Base-by-base conservation (phyloP, 352 stramenopile genomes). In the Phytopythium oedochilum region DNA sequence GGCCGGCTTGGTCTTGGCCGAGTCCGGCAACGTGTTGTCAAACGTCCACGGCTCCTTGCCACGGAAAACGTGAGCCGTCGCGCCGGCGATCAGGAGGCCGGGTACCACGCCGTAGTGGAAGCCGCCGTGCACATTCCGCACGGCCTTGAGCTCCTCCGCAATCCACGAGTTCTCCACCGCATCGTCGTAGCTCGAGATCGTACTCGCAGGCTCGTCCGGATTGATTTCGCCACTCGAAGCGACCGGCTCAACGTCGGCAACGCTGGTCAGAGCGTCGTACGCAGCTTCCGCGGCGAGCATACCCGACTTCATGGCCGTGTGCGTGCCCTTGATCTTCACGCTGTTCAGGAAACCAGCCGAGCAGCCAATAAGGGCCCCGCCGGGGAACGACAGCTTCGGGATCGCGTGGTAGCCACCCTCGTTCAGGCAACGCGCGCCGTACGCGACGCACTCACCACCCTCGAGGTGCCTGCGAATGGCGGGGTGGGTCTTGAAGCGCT, bases 281-380 rank as follows among this genome's bases (percentile, higher is more conserved):
- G 96, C 75, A 29, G 96, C 86, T 71, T 99, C 97, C 8, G 96
- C 97, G 45, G 96, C 96, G 31, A 99, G 71, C 85, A 99, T 99
- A 43, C 96, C 97, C 46, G 83, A 98, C 84, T 99, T 99, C 71
- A 99, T 98, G 32, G 97, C 97, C 42, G 96, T 99, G 79, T 99
- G 97, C 34, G 92, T 96, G 43, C 97, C 97, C 74, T 99, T 99
- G 72, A 99, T 99, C 81, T 99, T 99, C 18, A 99, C 94, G 10
- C 88, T 83, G 72, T 99, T 99, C 50, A 99, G 70, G 67, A 99
- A 99, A 43, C 97, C 97, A 50, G 97, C 96, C 54, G 86, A 96
- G 69, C 97, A 99, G 26, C 97, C 97, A 52, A 99, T 85, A 42
- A 99, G 71, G 38, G 86, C 94, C 12, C 89, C 94, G 59, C 97